Percentiles rank a stretch among this genome's conserved stretches.
Evolutionary conservation across 169 alveolate species (phyloP).

Genomic region (Cryptosporidium ubiquitum): DNA sequence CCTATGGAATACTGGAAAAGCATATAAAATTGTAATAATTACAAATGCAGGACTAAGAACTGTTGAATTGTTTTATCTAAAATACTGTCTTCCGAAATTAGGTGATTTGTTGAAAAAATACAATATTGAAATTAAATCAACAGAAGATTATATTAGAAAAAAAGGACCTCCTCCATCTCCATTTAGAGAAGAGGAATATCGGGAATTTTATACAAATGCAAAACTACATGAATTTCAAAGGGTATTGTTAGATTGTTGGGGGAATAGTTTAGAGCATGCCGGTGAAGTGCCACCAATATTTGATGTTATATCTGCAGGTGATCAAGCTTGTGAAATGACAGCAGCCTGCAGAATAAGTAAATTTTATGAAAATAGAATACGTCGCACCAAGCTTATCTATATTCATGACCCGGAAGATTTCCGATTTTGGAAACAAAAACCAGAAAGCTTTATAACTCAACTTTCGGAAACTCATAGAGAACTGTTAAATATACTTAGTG

Average conservation of each 20-base stretch:
- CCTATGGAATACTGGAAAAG: slow-evolving; percentile 43
- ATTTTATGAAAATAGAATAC: slow-evolving; percentile 51
- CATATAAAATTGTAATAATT: slow-evolving; percentile 73
- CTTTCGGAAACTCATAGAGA: slow-evolving; percentile 54
- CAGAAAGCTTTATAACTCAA: slow-evolving; percentile 46
- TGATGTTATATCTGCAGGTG: slow-evolving; percentile 78
- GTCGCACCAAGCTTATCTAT: slow-evolving; percentile 48
- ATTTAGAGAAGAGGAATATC: slow-evolving; percentile 75
- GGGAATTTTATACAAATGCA: slow-evolving; percentile 77
- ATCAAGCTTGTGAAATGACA: slow-evolving; percentile 79
- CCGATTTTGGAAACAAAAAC: slow-evolving; percentile 72
- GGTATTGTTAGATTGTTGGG: slow-evolving; percentile 70
- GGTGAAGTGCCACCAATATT: slow-evolving; percentile 19
- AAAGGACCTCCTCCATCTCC: slow-evolving; percentile 78
- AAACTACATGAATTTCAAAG: slow-evolving; percentile 75
- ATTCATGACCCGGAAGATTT: slow-evolving; percentile 68
- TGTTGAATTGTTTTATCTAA: slow-evolving; percentile 76
- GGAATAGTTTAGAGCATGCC: neutral
- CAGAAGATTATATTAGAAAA: slow-evolving; percentile 75
- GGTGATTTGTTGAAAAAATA: slow-evolving; percentile 72
- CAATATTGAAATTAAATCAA: slow-evolving; percentile 69
- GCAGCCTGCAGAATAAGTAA: slow-evolving; percentile 78
- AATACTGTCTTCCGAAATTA: slow-evolving; percentile 76
- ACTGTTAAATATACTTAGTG: slow-evolving; percentile 13
- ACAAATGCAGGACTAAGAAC: slow-evolving; percentile 78